These are phyloP conservation scores for Clonostachys chloroleuca DNA, from an alignment of 2,329 filamentous ascomycete genomes.

Conservation along the genomic window DNA sequence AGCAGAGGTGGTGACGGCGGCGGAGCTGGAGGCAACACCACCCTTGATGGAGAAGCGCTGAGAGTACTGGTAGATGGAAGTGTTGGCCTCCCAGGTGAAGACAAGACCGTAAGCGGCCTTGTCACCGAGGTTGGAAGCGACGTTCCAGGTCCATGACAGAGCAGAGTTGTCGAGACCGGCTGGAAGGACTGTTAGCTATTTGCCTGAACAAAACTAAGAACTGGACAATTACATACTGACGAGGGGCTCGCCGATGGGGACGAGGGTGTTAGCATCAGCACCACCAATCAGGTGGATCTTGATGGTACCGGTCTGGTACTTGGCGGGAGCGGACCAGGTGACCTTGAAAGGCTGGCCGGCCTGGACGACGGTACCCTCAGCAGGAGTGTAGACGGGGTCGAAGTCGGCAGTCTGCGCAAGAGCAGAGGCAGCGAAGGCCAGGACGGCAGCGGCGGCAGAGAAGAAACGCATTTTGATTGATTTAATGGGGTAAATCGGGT, in stretches of 20 bases:
- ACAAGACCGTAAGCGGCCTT: slow-evolving; percentile 52
- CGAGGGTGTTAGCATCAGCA: slow-evolving; percentile 32
- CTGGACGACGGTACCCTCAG: slow-evolving; percentile 31
- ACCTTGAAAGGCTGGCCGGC: slow-evolving; percentile 46
- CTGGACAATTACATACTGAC: slow-evolving; percentile 38
- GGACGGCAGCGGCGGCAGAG: slow-evolving; percentile 37
- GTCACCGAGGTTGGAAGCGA: slow-evolving; percentile 37
- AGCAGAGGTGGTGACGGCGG: slow-evolving; percentile 15
- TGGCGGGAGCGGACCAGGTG: slow-evolving; percentile 39
- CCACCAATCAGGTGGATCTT: slow-evolving; percentile 53
- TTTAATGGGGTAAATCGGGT: slow-evolving; percentile 3
- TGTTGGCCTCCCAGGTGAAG: slow-evolving; percentile 43
- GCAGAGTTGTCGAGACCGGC: slow-evolving; percentile 39
- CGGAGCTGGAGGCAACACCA: slow-evolving; percentile 4
- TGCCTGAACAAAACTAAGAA: background rate
- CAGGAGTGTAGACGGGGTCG: slow-evolving; percentile 46
- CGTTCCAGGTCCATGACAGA: slow-evolving; percentile 43
- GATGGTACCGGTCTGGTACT: slow-evolving; percentile 37
- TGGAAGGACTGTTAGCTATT: slow-evolving; percentile 13
- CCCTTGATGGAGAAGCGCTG: slow-evolving; percentile 50
- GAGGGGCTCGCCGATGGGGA: slow-evolving; percentile 31
- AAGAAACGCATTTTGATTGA: slow-evolving; percentile 50
- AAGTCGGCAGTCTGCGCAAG: slow-evolving; percentile 53
- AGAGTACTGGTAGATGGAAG: slow-evolving; percentile 54
- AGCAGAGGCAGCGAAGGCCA: slow-evolving; percentile 46